phyloP scores from a whole-genome alignment of 768 basidiomycete genomes.

The Suillus variegatus region DNA sequence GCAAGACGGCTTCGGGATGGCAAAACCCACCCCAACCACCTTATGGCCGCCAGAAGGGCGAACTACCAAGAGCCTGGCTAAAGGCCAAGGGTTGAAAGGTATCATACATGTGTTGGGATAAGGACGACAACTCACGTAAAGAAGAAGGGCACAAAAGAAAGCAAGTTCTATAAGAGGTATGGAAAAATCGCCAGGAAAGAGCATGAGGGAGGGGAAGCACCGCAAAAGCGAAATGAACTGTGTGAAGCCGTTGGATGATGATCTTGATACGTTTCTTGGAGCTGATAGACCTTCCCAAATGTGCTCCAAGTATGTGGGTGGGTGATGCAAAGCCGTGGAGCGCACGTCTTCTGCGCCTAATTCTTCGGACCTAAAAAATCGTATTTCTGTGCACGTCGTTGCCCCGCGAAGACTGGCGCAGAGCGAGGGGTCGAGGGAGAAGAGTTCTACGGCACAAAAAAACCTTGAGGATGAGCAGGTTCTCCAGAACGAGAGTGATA shows the following conservation, averaged over 20 bases:
- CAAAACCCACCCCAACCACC: slow-evolving; percentile 68
- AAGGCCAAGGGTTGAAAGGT: slow-evolving; percentile 67
- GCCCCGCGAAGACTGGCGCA: slow-evolving; percentile 29
- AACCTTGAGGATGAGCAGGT: too few relatives aligned
- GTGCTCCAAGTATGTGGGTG: slow-evolving; percentile 63
- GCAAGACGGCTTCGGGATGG: slow-evolving; percentile 54
- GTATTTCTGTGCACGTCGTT: slow-evolving; percentile 42
- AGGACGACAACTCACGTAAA: slow-evolving; percentile 62
- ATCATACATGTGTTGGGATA: slow-evolving; percentile 78
- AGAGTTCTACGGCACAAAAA: too few relatives aligned
- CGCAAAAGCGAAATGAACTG: slow-evolving; percentile 32
- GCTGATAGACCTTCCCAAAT: slow-evolving; percentile 60
- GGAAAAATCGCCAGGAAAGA: slow-evolving; percentile 68
- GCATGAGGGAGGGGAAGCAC: slow-evolving; percentile 33
- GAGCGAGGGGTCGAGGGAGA: slow-evolving; percentile 36
- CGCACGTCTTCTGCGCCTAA: slow-evolving; percentile 54
- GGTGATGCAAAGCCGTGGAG: slow-evolving; percentile 46
- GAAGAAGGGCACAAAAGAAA: slow-evolving; percentile 72
- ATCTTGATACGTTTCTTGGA: slow-evolving; percentile 69
- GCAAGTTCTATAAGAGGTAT: slow-evolving; percentile 79
- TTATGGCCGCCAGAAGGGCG: slow-evolving; percentile 82
- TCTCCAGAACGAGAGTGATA: too few relatives aligned
- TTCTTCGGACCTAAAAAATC: slow-evolving; percentile 41
- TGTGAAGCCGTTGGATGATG: slow-evolving; percentile 57
- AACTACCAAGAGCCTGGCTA: slow-evolving; percentile 59